Conservation (phyloP, 257 asterid genomes). For the Dorcoceras hygrometricum region DNA sequence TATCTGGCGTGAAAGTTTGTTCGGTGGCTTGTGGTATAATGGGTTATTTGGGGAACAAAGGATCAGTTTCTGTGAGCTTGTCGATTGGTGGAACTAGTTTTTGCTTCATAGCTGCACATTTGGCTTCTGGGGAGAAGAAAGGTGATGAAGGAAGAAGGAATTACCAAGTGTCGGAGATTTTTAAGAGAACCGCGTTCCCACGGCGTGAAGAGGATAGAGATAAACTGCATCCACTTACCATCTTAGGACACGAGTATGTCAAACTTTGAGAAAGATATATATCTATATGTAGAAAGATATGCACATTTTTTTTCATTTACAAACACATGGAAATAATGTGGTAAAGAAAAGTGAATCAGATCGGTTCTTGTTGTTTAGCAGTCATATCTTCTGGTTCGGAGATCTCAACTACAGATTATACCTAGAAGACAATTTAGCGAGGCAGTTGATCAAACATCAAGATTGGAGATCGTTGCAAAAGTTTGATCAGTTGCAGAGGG, state of each 20-base stretch:
- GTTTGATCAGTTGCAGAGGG: slow-evolving; percentile 79
- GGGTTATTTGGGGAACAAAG: slow-evolving; percentile 94
- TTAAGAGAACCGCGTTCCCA: slow-evolving; percentile 66
- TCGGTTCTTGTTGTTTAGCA: slow-evolving; percentile 44
- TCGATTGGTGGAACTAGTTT: slow-evolving; percentile 67
- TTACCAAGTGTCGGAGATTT: slow-evolving; percentile 75
- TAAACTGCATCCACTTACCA: slow-evolving; percentile 55
- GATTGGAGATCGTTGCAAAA: slow-evolving; percentile 71
- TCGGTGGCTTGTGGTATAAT: slow-evolving; percentile 92
- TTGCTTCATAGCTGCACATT: slow-evolving; percentile 88
- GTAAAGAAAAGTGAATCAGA: slow-evolving; percentile 1
- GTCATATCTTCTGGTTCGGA: slow-evolving; percentile 97
- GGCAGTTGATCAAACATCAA: slow-evolving; percentile 61
- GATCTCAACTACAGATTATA: slow-evolving; percentile 92
- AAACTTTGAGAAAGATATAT: slow-evolving; percentile 18
- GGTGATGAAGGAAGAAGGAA: slow-evolving; percentile 92
- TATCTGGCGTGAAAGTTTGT: slow-evolving; percentile 63
- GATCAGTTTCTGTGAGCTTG: slow-evolving; percentile 81
- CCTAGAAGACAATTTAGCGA: slow-evolving; percentile 74
- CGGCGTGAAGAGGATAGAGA: slow-evolving; percentile 48
- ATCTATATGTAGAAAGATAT: neutral
- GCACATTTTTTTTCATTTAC: neutral
- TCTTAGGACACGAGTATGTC: slow-evolving; percentile 91
- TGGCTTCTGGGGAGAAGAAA: slow-evolving; percentile 94
- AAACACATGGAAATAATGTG: neutral